phyloP scores from a whole-genome alignment of 225 moss, liverwort and hornwort species.

The Pleurozium schreberi region DNA sequence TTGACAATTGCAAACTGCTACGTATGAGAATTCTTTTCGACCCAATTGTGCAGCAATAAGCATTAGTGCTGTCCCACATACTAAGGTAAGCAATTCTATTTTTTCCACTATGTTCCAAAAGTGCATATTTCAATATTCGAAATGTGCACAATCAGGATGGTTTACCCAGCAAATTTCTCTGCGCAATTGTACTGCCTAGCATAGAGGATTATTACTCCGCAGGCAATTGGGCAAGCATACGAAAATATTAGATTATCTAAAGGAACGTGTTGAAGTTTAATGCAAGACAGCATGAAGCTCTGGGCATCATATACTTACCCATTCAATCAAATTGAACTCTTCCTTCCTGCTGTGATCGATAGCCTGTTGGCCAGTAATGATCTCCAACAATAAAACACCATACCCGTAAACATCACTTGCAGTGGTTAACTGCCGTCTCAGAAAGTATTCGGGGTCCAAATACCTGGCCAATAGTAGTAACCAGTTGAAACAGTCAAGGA shows the following conservation, averaged over 20 bases:
- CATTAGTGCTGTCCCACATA: background rate
- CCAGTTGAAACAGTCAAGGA: background rate
- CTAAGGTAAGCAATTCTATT: background rate
- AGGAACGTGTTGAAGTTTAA: background rate
- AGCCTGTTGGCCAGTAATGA: slow-evolving; percentile 41
- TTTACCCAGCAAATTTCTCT: background rate
- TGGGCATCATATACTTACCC: slow-evolving; percentile 4
- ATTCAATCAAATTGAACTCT: slow-evolving; percentile 44
- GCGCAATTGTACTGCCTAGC: background rate
- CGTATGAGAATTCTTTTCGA: background rate
- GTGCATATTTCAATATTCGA: background rate
- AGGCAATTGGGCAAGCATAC: background rate
- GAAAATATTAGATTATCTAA: background rate
- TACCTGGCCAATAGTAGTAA: slow-evolving; percentile 17
- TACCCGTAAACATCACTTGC: slow-evolving; percentile 59
- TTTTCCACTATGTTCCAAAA: background rate
- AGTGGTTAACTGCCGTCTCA: slow-evolving; percentile 34
- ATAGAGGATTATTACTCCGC: background rate
- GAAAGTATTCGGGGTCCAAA: slow-evolving; percentile 48
- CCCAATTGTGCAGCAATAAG: background rate
- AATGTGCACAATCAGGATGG: background rate
- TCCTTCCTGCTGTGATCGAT: slow-evolving; percentile 42
- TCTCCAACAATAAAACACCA: slow-evolving; percentile 38
- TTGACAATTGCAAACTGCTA: background rate
- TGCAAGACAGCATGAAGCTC: background rate